phyloP scores from a whole-genome alignment of 768 basidiomycete species.

The Kwoniella newhampshirensis region DNA sequence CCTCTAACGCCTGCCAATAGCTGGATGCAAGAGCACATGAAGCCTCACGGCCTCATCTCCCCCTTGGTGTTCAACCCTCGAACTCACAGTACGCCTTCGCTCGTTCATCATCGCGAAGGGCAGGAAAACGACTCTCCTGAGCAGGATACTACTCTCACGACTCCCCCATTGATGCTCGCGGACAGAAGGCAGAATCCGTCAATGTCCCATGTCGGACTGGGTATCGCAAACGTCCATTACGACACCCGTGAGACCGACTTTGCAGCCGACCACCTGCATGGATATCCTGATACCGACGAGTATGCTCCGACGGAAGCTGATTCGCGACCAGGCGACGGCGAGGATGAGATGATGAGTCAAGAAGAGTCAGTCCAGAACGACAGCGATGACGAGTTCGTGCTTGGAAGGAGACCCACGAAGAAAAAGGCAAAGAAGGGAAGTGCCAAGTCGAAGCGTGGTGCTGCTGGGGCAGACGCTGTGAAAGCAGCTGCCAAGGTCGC shows the following conservation, averaged over 20 bases:
- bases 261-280: not conserved
- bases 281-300: not conserved
- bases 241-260: slow-evolving; percentile 19
- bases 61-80: not conserved
- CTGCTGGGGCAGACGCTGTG: not conserved
- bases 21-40: slow-evolving; percentile 17
- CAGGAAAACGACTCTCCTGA: slow-evolving; percentile 16
- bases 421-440: not conserved
- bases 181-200: slow-evolving; percentile 9
- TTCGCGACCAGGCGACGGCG: slow-evolving; percentile 5
- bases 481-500: no score
- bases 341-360: slow-evolving; percentile 1
- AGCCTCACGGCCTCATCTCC: slow-evolving; percentile 11
- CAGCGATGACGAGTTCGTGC: slow-evolving; percentile 6
- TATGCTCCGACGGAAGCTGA: no score
- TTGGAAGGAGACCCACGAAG: not conserved
- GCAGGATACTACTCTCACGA: slow-evolving; percentile 35
- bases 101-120: slow-evolving; percentile 9
- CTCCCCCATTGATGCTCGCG: slow-evolving; percentile 22
- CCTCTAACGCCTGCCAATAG: slow-evolving; percentile 25
- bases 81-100: not conserved
- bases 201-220: slow-evolving; percentile 39
- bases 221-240: slow-evolving; percentile 43
- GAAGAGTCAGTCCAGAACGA: slow-evolving; percentile 7
- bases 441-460: not conserved